Evolutionary conservation across 352 stramenopile species (phyloP), one percentile per base, ranked within the genome.

Genomic region (Chloridella minuta): DNA sequence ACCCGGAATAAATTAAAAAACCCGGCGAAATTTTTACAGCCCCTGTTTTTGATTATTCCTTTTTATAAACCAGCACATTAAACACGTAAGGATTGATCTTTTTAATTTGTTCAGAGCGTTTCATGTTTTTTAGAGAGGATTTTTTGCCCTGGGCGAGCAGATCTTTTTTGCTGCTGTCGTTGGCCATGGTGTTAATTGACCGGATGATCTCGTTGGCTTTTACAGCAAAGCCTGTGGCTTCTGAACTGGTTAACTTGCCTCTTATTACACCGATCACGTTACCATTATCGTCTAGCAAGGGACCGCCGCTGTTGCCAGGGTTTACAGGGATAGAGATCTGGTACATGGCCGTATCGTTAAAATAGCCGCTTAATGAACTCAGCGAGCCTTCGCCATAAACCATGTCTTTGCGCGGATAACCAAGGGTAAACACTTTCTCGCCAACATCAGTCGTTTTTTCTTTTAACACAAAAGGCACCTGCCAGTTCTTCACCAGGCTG

Each of bases 91-190:
- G 40, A n/a, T 66, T 66, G 40, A 66, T 66, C 10, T n/a, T 10
- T 66, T 66, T 66, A n/a, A 66, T 66, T 66, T 66, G 40, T 66
- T 66, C 40, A 66, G 40, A 66, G n/a, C 40, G 40, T 66, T 66
- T 66, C n/a, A 66, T 18, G 40, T n/a, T n/a, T 66, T 66, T 66
- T 66, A 66, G 40, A 18, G 10, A 10, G 10, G 10, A n/a, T 66
- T 66, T 66, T 66, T 66, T 66, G 10, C 10, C 10, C 10, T 66
- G 10, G 10, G 40, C n/a, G 10, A 66, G n/a, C 10, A 66, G 40
- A 18, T 66, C 40, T 66, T 66, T n/a, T 18, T 66, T 66, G 10
- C 10, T 10, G n/a, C 40, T 66, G n/a, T 66, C 40, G 10, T 66
- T 66, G 10, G 10, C 40, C 10, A 66, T 66, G 10, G 10, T n/a